A percentile compares a stretch with the other conserved stretches of the same genome.
These are phyloP conservation scores for Trametes elegans DNA, from an alignment of 768 basidiomycete species.

Conservation along the genomic window DNA sequence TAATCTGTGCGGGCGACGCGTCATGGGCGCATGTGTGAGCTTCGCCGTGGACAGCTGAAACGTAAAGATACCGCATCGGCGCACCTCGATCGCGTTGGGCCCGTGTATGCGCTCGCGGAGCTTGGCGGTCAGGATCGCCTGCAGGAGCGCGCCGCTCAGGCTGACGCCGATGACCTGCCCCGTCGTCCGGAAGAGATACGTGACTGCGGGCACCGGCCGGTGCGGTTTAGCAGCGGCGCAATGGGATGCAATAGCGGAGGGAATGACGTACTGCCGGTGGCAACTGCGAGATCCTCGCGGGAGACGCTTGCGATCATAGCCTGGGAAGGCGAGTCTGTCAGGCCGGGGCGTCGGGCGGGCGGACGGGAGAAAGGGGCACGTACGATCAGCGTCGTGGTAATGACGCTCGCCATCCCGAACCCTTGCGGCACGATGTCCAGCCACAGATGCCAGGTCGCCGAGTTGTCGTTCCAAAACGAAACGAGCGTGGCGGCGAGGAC, in stretches of 20 bases:
- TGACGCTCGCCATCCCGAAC: slow-evolving; percentile 80
- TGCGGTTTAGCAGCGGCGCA: neutral
- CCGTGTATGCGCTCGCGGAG: slow-evolving; percentile 76
- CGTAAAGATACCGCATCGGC: slow-evolving; percentile 27
- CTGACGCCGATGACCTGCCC: slow-evolving; percentile 97
- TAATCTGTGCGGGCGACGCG: slow-evolving; percentile 59
- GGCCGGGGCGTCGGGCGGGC: neutral
- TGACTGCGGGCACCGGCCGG: slow-evolving; percentile 50
- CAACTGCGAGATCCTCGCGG: slow-evolving; percentile 82
- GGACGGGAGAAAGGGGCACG: slow-evolving; percentile 29
- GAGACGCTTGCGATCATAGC: slow-evolving; percentile 85
- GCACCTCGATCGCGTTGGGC: slow-evolving; percentile 67
- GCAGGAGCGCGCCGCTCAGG: slow-evolving; percentile 79
- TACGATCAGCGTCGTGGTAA: slow-evolving; percentile 86
- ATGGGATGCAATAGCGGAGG: neutral
- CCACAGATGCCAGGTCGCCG: slow-evolving; percentile 66
- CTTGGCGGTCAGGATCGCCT: slow-evolving; percentile 70
- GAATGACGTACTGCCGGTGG: slow-evolving; percentile 78
- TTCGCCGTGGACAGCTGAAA: neutral
- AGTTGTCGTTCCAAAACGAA: slow-evolving; percentile 62
- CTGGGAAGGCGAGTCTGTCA: slow-evolving; percentile 35
- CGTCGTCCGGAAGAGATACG: slow-evolving; percentile 90
- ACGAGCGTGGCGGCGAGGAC: slow-evolving; percentile 61
- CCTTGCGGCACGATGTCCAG: slow-evolving; percentile 78
- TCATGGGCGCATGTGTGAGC: neutral